Base-by-base conservation (phyloP, 495 filamentous ascomycete genomes). In the Tetracladium setigerum region DNA sequence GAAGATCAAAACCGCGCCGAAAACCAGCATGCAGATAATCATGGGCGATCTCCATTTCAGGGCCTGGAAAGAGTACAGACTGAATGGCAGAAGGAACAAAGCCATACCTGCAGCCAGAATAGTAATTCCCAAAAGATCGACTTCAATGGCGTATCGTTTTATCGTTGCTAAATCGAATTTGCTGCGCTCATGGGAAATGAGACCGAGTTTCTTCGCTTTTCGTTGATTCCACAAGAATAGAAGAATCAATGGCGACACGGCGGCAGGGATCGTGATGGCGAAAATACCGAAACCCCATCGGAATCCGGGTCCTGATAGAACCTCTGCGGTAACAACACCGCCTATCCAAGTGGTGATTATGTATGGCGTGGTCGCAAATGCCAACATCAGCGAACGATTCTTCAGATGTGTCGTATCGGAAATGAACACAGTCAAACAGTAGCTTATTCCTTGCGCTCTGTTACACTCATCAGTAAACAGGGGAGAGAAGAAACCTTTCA, bases 61-160 rank as follows among this genome's bases (percentile, higher is more conserved):
- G 0, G 60, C 59, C 11, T 70, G 65, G 33, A 67, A 68, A 27
- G 65, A 64, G 14, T 65, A 62, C 35, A 86, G 62, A 51, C 65
- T 73, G 64, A 84, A 81, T 0, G 80, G 78, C 8, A 84, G 69
- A 14, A 83, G 70, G 54, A 83, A 70, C 13, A 83, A 65, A 10
- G 74, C 65, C 33, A 81, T 69, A 4, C 72, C 81, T 10, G 65
- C 70, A 41, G 67, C 67, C 9, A 83, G 46, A 19, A 85, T 54
- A 9, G 76, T 30, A 1, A 78, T 57, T 41, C 79, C 80, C 27
- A 77, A n/a, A 32, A 57, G 55, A n/a, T 24, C 36, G 45, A 30
- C 35, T 1, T 46, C 42, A 30, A 36, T 52, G 38, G n/a, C 68
- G 55, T 67, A 78, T 72, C 55, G 51, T 82, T 78, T 53, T 81